Base-by-base conservation (phyloP, 192 early-diverging fungal species). In the Dissophora globulifera region DNA sequence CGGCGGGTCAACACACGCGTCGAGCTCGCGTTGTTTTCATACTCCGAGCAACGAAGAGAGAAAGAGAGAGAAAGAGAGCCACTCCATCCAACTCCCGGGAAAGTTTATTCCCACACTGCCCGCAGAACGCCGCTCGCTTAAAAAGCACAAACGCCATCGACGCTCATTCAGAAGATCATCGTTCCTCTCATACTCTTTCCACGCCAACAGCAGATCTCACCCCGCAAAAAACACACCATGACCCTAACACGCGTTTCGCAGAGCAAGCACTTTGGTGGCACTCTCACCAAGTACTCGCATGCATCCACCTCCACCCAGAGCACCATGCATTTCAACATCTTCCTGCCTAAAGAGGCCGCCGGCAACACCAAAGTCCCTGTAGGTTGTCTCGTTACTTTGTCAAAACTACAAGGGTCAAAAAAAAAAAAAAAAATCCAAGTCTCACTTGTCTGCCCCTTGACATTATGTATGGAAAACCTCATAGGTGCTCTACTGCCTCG, bases 311-410 rank as follows among this genome's bases (percentile, higher is more conserved):
- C 79, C 19, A 83, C 89, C 3, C 66, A 79, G 4, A 89, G 91
- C 79, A 88, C 83, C 46, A 96, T 96, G 55, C 19, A 7, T 31
- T 91, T 94, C 74, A 89, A 84, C 64, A 85, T 92, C 38, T 96
- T 88, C 64, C 56, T 93, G 33, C 95, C 95, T 16, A 81, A 84
- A 49, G 48, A 58, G 31, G 62, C 81, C 3, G 69, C 41, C 3
- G 63, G 32, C 17, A 58, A 75, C 20, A 41, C 53, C 57, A 64
- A 64, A 25, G 62, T 75, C 40, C 71, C 71, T 55, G 71, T 75
- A 72, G 32, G 60, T 47, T 49, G 47, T 49, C 5, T 13, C 53
- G 19, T 35, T 10, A 56, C 23, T 56, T 58, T 46, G 40, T 63
- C 16, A n/a, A 25, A 46, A 23, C 26, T n/a, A 4, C 56, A 47